Base-by-base conservation (phyloP, 2,329 filamentous ascomycete genomes). In the Xylaria sp. region DNA sequence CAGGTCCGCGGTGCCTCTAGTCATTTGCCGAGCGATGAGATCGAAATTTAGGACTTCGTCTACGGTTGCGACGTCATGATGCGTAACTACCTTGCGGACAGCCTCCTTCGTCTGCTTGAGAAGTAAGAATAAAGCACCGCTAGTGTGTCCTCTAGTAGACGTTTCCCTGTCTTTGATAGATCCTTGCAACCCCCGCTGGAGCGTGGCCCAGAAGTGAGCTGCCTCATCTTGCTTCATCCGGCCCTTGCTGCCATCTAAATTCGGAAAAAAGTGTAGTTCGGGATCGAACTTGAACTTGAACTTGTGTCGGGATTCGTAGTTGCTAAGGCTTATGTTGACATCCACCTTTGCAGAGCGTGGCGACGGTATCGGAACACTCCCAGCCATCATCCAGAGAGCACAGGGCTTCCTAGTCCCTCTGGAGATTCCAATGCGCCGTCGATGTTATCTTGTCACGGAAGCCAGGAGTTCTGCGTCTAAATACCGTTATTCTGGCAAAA, bases 271-370 rank as follows among this genome's bases (percentile, higher is more conserved):
- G 54, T 27, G 19, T 27, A 27, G 54, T 1, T 57, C 34, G 54
- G 54, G 19, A 17, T 56, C 54, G 12, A 57, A 39, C 11, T 27
- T 42, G 48, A 30, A n/a, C n/a, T n/a, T n/a, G n/a, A n/a, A n/a
- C n/a, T n/a, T n/a, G n/a, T n/a, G n/a, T n/a, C n/a, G n/a, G n/a
- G n/a, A n/a, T n/a, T n/a, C n/a, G n/a, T n/a, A n/a, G n/a, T n/a
- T n/a, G n/a, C n/a, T n/a, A n/a, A n/a, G n/a, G n/a, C n/a, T n/a
- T n/a, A n/a, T n/a, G n/a, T n/a, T n/a, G n/a, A n/a, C n/a, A n/a
- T n/a, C n/a, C n/a, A n/a, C n/a, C n/a, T n/a, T n/a, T n/a, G n/a
- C n/a, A n/a, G n/a, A n/a, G n/a, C n/a, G n/a, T n/a, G n/a, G n/a
- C n/a, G n/a, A n/a, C n/a, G n/a, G n/a, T n/a, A n/a, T n/a, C n/a